Base-by-base conservation (phyloP, 306 rosid species). In the Aeschynomene evenia region DNA sequence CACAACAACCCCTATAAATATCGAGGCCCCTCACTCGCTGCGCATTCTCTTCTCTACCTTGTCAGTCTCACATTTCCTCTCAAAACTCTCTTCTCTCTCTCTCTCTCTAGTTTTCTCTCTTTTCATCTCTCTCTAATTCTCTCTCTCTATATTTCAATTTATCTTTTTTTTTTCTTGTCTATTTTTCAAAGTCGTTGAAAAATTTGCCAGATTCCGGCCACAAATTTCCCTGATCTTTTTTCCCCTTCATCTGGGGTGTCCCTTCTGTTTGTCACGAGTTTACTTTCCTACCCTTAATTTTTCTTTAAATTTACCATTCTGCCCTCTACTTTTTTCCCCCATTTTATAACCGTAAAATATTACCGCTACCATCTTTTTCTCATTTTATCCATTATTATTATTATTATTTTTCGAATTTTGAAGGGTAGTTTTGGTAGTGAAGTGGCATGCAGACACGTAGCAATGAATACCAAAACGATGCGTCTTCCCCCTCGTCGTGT, bases 381-480 rank as follows among this genome's bases (percentile, higher is more conserved):
- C 18, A 6, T 18, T 24, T 11, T 20, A 11, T 6, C 21, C 13
- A 1, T 15, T 16, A n/a, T 3, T 2, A 5, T 13, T 15, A 4
- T 7, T 24, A n/a, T 2, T 22, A 1, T 15, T n/a, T 45, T 45
- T 45, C 51, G 5, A n/a, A 16, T 43, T 54, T 67, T 29, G 31
- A 67, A 15, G 26, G 62, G 65, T 31, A 28, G 71, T 76, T 61
- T 57, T 56, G 61, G 68, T 69, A 84, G 88, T 85, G 83, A 86
- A 89, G 96, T 94, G 98, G 93, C 90, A 87, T 83, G 88, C 78
- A 26, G 65, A 57, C 31, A 63, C 71, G 33, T 4, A 54, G 84
- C 73, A 75, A 94, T 90, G 98, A 90, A 74, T 72, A 94, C 98
- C 83, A 94, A 94, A 88, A 85, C 95, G 86, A 90, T 94, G 97